Percentiles rank a stretch among this genome's conserved stretches.
Evolutionary conservation across 1,284 basidiomycete species (phyloP).

Genomic region (Trametes versicolor): DNA sequence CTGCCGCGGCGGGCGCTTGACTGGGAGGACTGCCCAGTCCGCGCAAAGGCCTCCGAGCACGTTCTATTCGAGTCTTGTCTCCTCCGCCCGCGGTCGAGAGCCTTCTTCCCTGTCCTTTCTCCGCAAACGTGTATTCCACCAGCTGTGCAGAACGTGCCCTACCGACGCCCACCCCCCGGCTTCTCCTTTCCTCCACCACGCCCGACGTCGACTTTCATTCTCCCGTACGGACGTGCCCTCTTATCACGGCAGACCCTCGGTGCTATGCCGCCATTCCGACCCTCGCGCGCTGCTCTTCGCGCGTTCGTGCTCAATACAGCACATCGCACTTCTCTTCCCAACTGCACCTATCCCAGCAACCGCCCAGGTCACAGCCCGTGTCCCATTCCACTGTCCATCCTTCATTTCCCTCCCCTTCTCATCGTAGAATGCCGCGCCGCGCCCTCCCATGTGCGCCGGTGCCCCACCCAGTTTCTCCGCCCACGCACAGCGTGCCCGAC

Average conservation of each 20-base stretch:
- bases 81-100: constrained; percentile 16
- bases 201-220: background rate
- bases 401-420: constrained; percentile 18
- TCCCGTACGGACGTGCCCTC: background rate
- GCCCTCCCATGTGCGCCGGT: constrained; percentile 14
- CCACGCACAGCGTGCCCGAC: constrained; percentile 17
- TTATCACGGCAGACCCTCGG: constrained; percentile 29
- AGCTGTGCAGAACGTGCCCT: background rate
- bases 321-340: constrained; percentile 18
- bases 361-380: constrained; percentile 17
- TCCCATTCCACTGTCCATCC: constrained; percentile 17
- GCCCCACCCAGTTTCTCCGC: constrained; percentile 29
- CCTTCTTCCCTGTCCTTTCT: constrained; percentile 1
- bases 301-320: constrained; percentile 11
- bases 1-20: constrained; percentile 12
- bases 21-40: constrained; percentile 16
- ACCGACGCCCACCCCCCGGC: constrained; percentile 15
- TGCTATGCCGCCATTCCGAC: constrained; percentile 18
- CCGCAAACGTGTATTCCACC: constrained; percentile 36
- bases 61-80: constrained; percentile 29
- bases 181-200: background rate
- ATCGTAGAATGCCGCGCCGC: constrained; percentile 23
- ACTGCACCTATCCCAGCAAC: constrained; percentile 19
- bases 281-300: constrained; percentile 12
- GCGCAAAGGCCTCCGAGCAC: constrained; percentile 31